A percentile compares a stretch with the other conserved stretches of the same genome.
Conservation (phyloP, 345 rosid genomes). For the Murraya koenigii region DNA sequence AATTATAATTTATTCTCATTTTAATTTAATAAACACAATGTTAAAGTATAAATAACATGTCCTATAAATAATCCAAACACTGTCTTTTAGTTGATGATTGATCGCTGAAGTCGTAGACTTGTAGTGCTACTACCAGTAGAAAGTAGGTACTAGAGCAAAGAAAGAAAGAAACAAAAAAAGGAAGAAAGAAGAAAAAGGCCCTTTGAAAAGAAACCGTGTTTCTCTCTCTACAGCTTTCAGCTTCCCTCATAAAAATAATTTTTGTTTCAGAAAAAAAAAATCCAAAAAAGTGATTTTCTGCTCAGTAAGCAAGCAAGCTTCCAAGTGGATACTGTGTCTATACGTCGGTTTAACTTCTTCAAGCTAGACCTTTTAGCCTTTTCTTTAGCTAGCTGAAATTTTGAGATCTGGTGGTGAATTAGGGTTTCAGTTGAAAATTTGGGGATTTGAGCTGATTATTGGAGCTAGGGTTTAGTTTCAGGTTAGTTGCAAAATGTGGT, state of each 20-base stretch:
- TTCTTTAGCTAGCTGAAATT: neutral
- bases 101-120: neutral
- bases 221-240: conserved; percentile 6
- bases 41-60: too few species aligned
- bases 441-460: conserved; percentile 7
- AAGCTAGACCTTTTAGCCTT: neutral
- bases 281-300: conserved; percentile 3
- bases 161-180: neutral
- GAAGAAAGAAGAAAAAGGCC: neutral
- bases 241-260: neutral
- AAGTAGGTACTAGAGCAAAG: neutral
- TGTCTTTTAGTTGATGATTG: conserved; percentile 9
- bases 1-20: too few species aligned
- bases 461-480: conserved; percentile 14
- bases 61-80: conserved; percentile 1
- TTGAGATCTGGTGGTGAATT: conserved; percentile 6
- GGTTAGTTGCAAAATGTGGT: conserved; percentile 4
- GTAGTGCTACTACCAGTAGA: neutral
- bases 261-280: neutral
- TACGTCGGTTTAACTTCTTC: neutral
- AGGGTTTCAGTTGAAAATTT: conserved; percentile 9
- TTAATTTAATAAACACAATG: too few species aligned
- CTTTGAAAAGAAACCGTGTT: conserved; percentile 1
- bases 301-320: neutral
- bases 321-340: neutral